Evolutionary conservation across 2,329 filamentous ascomycete species (phyloP).

Genomic region (Bisporella sp.): DNA sequence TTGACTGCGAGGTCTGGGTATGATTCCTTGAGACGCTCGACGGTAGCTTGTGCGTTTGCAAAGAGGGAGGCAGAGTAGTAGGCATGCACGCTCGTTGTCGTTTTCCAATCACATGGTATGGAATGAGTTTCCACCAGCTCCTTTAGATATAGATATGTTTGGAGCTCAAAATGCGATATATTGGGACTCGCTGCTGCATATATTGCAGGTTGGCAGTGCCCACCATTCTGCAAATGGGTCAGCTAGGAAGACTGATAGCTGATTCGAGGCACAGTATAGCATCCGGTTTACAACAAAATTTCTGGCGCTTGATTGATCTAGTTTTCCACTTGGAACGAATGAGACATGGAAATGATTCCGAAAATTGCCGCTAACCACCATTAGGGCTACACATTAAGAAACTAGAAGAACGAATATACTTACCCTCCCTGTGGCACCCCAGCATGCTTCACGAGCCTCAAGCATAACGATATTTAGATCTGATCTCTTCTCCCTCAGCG

Average conservation of each 20-base stretch:
- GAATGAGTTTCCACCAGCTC: conserved; percentile 47
- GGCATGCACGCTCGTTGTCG: conserved; percentile 55
- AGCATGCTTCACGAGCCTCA: conserved; percentile 74
- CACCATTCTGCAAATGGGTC: conserved; percentile 46
- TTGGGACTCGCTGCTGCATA: conserved; percentile 49
- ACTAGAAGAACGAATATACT: conserved; percentile 26
- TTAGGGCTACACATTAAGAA: no score
- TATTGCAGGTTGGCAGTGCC: conserved; percentile 68
- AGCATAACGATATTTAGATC: conserved; percentile 57
- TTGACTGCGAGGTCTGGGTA: conserved; percentile 50
- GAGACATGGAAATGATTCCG: no score
- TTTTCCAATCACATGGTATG: conserved; percentile 65
- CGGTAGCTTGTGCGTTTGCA: conserved; percentile 39
- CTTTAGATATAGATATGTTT: conserved; percentile 55
- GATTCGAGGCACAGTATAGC: no score
- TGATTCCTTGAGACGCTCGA: conserved; percentile 41
- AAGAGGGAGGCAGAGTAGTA: conserved; percentile 54
- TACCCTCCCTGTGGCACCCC: conserved; percentile 75
- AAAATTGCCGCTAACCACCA: no score
- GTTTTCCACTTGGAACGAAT: no score
- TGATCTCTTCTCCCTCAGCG: conserved; percentile 39
- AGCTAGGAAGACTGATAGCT: no score
- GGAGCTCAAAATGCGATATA: conserved; percentile 65
- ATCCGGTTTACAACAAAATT: no score
- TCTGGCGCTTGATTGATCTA: no score